Percentiles rank a stretch among this genome's conserved stretches.
Conservation (phyloP, 441 rosid species). For the Rhodomyrtus psidioides region DNA sequence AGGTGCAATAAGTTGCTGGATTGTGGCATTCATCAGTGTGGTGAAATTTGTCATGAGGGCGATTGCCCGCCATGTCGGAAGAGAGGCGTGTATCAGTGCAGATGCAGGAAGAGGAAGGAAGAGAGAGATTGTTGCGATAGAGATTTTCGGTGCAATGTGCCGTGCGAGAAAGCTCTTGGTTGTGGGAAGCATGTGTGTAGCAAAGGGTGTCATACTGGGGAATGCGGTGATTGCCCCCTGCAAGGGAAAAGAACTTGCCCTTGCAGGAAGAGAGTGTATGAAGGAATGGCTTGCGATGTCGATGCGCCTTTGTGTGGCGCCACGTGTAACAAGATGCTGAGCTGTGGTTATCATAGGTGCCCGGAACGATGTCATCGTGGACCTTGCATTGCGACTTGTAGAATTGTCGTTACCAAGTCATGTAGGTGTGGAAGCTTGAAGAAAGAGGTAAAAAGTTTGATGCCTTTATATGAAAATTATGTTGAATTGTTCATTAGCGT, state of each 20-base stretch:
- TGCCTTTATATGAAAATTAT: background rate
- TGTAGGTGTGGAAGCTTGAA: slow-evolving; percentile 71
- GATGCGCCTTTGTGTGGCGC: slow-evolving; percentile 63
- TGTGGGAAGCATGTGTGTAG: slow-evolving; percentile 80
- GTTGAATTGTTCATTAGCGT: background rate
- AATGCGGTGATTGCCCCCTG: slow-evolving; percentile 68
- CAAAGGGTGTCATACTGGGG: slow-evolving; percentile 70
- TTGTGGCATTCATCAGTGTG: slow-evolving; percentile 52
- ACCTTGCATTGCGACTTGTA: slow-evolving; percentile 72
- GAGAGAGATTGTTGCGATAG: slow-evolving; percentile 72
- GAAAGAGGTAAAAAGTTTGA: slow-evolving; percentile 60
- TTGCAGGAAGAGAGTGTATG: slow-evolving; percentile 68
- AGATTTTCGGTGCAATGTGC: slow-evolving; percentile 59
- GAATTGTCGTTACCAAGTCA: slow-evolving; percentile 56
- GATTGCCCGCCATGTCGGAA: slow-evolving; percentile 66
- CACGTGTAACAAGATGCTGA: slow-evolving; percentile 71
- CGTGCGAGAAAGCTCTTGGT: slow-evolving; percentile 42
- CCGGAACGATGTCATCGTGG: slow-evolving; percentile 88
- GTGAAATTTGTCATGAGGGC: slow-evolving; percentile 61
- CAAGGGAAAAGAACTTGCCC: slow-evolving; percentile 89
- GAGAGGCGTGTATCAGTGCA: slow-evolving; percentile 43
- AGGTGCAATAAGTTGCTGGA: slow-evolving; percentile 37
- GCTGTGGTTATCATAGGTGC: slow-evolving; percentile 70
- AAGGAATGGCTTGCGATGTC: slow-evolving; percentile 79
- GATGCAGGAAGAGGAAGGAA: slow-evolving; percentile 48